phyloP scores from a whole-genome alignment of 2,329 filamentous ascomycete species.

The Emergomyces orientalis region DNA sequence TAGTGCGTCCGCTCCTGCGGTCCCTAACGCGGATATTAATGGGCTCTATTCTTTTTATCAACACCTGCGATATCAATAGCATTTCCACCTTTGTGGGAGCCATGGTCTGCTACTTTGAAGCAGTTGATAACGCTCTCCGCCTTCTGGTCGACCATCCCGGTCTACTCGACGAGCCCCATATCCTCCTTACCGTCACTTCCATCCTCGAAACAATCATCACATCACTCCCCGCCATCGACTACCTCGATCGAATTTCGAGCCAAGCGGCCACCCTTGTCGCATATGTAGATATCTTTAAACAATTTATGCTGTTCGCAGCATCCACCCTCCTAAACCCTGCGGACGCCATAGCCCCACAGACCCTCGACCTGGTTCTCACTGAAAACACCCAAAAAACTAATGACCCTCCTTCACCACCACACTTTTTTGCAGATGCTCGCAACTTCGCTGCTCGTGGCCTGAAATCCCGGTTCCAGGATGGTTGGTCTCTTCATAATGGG shows the following conservation, averaged over 20 bases:
- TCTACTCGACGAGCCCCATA: constrained; percentile 31
- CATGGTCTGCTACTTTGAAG: constrained; percentile 32
- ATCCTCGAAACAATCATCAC: constrained; percentile 36
- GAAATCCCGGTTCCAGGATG: constrained; percentile 33
- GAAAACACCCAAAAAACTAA: background rate
- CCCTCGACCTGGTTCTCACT: constrained; percentile 16
- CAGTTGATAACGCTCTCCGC: constrained; percentile 30
- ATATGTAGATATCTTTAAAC: constrained; percentile 32
- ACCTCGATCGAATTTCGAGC: constrained; percentile 34
- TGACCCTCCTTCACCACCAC: constrained; percentile 7
- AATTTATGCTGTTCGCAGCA: constrained; percentile 30
- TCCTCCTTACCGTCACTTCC: constrained; percentile 31
- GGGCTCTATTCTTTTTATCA: constrained; percentile 39
- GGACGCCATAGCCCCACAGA: constrained; percentile 11
- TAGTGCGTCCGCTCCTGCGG: constrained; percentile 45
- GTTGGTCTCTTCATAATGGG: constrained; percentile 39
- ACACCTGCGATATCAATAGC: constrained; percentile 33
- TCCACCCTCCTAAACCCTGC: constrained; percentile 21
- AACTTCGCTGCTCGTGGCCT: constrained; percentile 35
- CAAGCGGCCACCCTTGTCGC: constrained; percentile 20
- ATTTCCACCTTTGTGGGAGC: constrained; percentile 29
- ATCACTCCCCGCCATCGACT: constrained; percentile 38
- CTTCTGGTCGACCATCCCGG: constrained; percentile 26
- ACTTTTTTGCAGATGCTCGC: constrained; percentile 21
- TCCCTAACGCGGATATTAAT: constrained; percentile 37